A percentile compares a stretch with the other conserved stretches of the same genome.
phyloP scores from a whole-genome alignment of 306 rosid species.

The Quercus mongolica region DNA sequence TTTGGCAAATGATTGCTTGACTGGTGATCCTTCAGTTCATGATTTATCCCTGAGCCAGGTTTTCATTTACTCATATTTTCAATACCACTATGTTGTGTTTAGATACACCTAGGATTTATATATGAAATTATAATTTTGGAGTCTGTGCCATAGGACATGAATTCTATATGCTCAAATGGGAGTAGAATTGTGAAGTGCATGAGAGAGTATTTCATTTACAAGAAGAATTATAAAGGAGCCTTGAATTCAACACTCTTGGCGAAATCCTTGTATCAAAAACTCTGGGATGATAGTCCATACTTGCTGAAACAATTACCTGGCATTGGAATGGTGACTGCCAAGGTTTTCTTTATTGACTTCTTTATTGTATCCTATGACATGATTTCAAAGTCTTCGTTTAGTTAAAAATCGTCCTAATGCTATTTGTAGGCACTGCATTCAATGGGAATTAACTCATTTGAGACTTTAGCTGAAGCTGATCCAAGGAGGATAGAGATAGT shows the following conservation, averaged over 20 bases:
- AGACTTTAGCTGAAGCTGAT: slow-evolving; percentile 81
- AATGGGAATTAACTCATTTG: slow-evolving; percentile 79
- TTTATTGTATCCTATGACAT: slow-evolving; percentile 10
- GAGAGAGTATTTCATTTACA: slow-evolving; percentile 82
- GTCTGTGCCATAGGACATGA: slow-evolving; percentile 64
- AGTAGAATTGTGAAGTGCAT: slow-evolving; percentile 89
- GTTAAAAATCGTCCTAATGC: slow-evolving; percentile 12
- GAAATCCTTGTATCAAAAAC: slow-evolving; percentile 83
- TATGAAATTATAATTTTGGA: slow-evolving; percentile 20
- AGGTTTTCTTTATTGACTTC: slow-evolving; percentile 42
- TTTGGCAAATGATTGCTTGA: slow-evolving; percentile 89
- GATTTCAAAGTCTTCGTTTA: not conserved
- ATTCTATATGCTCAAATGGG: slow-evolving; percentile 91
- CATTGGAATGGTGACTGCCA: slow-evolving; percentile 97
- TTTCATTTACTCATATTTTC: slow-evolving; percentile 16
- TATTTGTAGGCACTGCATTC: slow-evolving; percentile 72
- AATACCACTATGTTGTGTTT: slow-evolving; percentile 21
- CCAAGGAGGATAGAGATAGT: slow-evolving; percentile 93
- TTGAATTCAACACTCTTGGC: slow-evolving; percentile 71
- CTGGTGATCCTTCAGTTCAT: slow-evolving; percentile 86
- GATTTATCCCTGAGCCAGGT: slow-evolving; percentile 94
- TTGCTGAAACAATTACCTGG: slow-evolving; percentile 94
- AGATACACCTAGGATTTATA: slow-evolving; percentile 12
- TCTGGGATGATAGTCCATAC: slow-evolving; percentile 95
- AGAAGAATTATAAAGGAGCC: slow-evolving; percentile 80